phyloP scores from a whole-genome alignment of 129 eudicot genomes.

The Arctium lappa region DNA sequence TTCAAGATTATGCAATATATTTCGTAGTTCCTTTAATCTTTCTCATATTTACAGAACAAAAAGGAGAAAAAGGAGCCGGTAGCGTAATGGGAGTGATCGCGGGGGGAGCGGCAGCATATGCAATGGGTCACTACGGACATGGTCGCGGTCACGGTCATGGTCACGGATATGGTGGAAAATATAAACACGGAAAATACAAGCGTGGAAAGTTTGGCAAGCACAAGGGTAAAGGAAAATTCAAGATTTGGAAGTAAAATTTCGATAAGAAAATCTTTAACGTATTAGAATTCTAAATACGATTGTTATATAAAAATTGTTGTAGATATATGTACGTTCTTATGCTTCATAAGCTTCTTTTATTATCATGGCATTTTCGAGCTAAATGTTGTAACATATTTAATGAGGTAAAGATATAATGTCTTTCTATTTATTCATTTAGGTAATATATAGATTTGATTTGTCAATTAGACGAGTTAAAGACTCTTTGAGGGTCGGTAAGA shows the following conservation, averaged over 20 bases:
- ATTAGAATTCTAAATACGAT: neutral
- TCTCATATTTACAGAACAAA: neutral
- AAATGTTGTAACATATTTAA: neutral
- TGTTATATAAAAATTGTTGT: neutral
- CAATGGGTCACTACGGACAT: slow-evolving; percentile 33
- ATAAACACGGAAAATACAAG: slow-evolving; percentile 28
- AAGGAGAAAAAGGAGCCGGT: slow-evolving; percentile 21
- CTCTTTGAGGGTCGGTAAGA: too few relatives aligned
- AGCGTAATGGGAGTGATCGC: slow-evolving; percentile 34
- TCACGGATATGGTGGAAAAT: slow-evolving; percentile 30
- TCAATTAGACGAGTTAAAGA: too few relatives aligned
- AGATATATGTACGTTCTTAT: neutral
- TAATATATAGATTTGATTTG: neutral
- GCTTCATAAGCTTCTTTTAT: neutral
- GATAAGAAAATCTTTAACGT: neutral
- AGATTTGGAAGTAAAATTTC: slow-evolving; percentile 19
- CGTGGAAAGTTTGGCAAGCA: slow-evolving; percentile 32
- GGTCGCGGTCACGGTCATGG: slow-evolving; percentile 19
- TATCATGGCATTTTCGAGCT: neutral
- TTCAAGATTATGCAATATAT: neutral
- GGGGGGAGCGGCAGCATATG: slow-evolving; percentile 39
- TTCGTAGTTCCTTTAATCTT: neutral
- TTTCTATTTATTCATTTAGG: neutral
- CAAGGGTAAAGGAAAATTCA: slow-evolving; percentile 34
- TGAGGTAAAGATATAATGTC: neutral